Base-by-base conservation (phyloP, 495 filamentous ascomycete species). In the Bacidia gigantensis region DNA sequence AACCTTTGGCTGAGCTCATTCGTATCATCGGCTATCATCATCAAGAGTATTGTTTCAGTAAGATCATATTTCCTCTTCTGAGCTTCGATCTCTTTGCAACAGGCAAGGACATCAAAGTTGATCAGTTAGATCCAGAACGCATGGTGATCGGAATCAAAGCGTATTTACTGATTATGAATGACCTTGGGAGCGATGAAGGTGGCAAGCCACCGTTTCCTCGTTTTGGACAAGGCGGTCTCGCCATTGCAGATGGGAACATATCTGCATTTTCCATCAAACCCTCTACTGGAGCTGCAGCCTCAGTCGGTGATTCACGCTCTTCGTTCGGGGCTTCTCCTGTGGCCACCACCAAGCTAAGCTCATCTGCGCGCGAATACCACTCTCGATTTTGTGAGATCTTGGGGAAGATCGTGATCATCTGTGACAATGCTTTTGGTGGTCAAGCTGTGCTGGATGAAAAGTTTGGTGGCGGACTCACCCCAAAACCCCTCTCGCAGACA, bases 371-470 rank as follows among this genome's bases (percentile, higher is more conserved):
- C 58, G 84, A 86, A 29, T 89, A 88, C 61, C 95, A 96, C 60
- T 72, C 80, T 35, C 80, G 80, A 35, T 99, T 99, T 61, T 97
- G 88, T 60, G 87, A 96, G 60, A 89, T 96, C 5, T 70, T 99
- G 7, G 89, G 90, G 23, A 92, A 95, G 62, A 93, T 99, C 43
- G 95, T 89, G 1, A 81, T 95, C 26, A 79, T 97, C 11, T 97
- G 92, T 65, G 90, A 97, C 64, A 90, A 92, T 54, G 84, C 90
- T 3, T 97, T 97, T 65, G 93, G 93, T 48, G 92, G 92, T 3
- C 92, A 99, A 65, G 92, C 89, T 23, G 86, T 85, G 1, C 67
- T 97, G 43, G 92, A 99, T 57, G 93, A 99, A 65, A 95, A 94
- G 64, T 93, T 96, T 63, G 82, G 82, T 50, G 78, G 82, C 52